Base-by-base conservation (phyloP, 1,284 basidiomycete genomes). In the Cutaneotrichosporon sp. region DNA sequence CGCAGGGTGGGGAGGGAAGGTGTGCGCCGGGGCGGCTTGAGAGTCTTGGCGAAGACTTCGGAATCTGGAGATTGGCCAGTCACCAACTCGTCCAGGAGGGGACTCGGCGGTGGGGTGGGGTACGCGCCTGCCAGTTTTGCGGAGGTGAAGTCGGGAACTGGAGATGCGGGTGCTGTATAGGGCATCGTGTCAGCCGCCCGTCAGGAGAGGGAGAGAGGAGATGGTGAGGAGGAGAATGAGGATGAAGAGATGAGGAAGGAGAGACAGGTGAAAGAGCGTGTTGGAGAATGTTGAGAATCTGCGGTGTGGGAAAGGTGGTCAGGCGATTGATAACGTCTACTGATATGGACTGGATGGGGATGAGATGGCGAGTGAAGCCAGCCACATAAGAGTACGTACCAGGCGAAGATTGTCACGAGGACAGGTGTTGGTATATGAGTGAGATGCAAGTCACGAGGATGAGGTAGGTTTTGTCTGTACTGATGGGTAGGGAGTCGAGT, bases 101-200 rank as follows among this genome's bases (percentile, higher is more conserved):
- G 58, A n/a, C 40, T 47, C 9, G 58, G 58, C 13, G 58, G 58
- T 4, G 58, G 58, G 3, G 58, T 50, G 18, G 58, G 58, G 14
- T 58, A 58, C 10, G 46, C 40, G 40, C 42, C 56, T 31, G 30
- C 40, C 34, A 36, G 56, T 56, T 56, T 56, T 49, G 56, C 56
- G 30, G 11, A 9, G 11, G 21, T 11, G 10, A 34, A n/a, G 31
- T n/a, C 30, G 42, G 42, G 56, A 18, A 49, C 21, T 13, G 42
- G 56, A 9, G 56, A 58, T 13, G 42, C 36, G 40, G 42, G 56
- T 31, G 56, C 56, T 58, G 56, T 47, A 47, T 58, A 49, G 13
- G 56, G 56, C 56, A 58, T 58, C 22, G 56, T 58, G 56, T 58
- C 56, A 58, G 56, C 56, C 30, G 31, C 22, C 51, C 51, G 55